Evolutionary conservation across 805 yeast species (phyloP).

Genomic region (Candida manassasensis): DNA sequence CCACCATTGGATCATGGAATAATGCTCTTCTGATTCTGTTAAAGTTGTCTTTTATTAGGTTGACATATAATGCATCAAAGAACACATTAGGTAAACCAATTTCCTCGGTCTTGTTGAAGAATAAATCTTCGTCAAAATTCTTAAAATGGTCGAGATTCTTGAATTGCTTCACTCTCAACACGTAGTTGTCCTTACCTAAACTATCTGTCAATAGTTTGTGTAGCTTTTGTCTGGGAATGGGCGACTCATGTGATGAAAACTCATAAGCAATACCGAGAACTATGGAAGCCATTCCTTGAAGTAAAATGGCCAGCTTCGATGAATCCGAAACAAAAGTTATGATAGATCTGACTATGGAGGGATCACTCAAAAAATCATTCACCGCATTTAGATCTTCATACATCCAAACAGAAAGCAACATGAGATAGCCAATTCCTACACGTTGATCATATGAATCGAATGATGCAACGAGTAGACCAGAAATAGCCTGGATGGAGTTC

Average conservation of each 20-base stretch:
- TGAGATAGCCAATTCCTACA: constrained; percentile 69
- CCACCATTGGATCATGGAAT: constrained; percentile 66
- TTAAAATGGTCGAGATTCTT: constrained; percentile 54
- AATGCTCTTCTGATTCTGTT: constrained; percentile 64
- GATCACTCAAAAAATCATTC: constrained; percentile 65
- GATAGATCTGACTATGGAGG: constrained; percentile 61
- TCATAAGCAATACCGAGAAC: constrained; percentile 78
- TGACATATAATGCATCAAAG: constrained; percentile 61
- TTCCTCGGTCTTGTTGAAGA: constrained; percentile 57
- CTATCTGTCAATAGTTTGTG: constrained; percentile 59
- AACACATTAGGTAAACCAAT: constrained; percentile 86
- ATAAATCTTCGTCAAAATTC: constrained; percentile 46
- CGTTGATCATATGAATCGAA: constrained; percentile 64
- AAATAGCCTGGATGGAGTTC: constrained; percentile 66
- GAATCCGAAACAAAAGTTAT: constrained; percentile 55
- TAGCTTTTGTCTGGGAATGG: constrained; percentile 55
- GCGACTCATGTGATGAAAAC: constrained; percentile 60
- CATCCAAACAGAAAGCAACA: constrained; percentile 70
- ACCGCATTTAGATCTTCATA: constrained; percentile 75
- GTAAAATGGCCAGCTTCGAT: constrained; percentile 47
- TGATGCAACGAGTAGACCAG: constrained; percentile 67
- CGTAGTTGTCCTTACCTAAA: constrained; percentile 78
- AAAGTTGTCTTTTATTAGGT: constrained; percentile 64
- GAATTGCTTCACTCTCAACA: constrained; percentile 67
- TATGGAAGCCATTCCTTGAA: constrained; percentile 69